Evolutionary conservation across 106 monocot species (phyloP).

Genomic region (Dendrobium officinale): DNA sequence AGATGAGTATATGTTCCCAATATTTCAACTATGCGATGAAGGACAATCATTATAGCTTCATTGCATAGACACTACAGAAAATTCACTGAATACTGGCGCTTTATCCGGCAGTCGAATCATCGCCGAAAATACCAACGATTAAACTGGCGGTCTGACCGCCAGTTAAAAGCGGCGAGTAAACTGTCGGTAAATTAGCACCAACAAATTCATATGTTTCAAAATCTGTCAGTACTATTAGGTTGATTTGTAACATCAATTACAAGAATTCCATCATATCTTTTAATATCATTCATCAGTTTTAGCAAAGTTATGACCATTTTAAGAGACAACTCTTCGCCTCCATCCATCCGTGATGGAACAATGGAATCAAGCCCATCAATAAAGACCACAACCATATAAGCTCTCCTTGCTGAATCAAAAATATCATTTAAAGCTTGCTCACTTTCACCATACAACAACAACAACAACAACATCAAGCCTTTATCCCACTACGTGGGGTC

Average conservation of each 20-base stretch:
- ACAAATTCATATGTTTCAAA: constrained; percentile 92
- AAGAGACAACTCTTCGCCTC: constrained; percentile 67
- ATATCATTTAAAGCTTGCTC: too few relatives aligned
- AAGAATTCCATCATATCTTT: constrained; percentile 43
- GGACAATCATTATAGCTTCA: constrained; percentile 71
- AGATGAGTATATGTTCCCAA: too few relatives aligned
- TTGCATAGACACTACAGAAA: constrained; percentile 44
- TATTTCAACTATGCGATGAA: constrained; percentile 24
- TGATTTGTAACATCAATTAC: constrained; percentile 94
- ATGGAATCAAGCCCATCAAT: constrained; percentile 98
- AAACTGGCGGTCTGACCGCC: too few relatives aligned
- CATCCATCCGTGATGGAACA: constrained; percentile 79
- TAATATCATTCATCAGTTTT: constrained; percentile 80
- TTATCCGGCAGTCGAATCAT: too few relatives aligned
- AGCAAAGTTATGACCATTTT: constrained; percentile 78
- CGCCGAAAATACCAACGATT: too few relatives aligned
- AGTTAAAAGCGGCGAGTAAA: too few relatives aligned
- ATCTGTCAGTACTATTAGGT: constrained; percentile 90
- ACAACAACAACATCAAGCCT: too few relatives aligned
- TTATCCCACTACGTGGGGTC: too few relatives aligned
- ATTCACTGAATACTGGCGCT: too few relatives aligned
- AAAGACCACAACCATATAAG: constrained; percentile 34
- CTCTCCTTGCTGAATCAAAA: too few relatives aligned
- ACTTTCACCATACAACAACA: too few relatives aligned
- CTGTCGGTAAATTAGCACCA: constrained; percentile 83